Evolutionary conservation across 129 eudicot genomes (phyloP).

Genomic region (Calendula officinalis): DNA sequence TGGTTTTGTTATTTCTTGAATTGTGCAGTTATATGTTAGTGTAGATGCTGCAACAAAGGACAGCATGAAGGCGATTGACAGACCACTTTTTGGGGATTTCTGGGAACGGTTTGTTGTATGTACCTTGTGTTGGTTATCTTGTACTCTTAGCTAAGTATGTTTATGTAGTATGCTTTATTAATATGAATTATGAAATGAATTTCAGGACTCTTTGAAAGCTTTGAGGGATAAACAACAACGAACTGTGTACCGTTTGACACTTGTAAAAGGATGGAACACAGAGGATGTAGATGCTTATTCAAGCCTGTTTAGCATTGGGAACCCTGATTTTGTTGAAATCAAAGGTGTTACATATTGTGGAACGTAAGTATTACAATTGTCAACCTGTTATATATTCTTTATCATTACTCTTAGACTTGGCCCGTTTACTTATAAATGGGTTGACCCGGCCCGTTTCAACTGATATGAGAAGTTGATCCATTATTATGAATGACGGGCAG

Average conservation of each 20-base stretch:
- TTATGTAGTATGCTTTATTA: not conserved
- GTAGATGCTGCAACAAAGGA: slow-evolving; percentile 99
- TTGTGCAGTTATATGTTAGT: slow-evolving; percentile 82
- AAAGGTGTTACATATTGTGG: slow-evolving; percentile 99
- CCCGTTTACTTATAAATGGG: slow-evolving; percentile 5
- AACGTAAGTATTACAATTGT: slow-evolving; percentile 54
- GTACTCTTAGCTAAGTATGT: not conserved
- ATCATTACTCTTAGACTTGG: not conserved
- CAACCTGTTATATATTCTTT: not conserved
- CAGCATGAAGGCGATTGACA: slow-evolving; percentile 91
- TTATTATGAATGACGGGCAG: slow-evolving; percentile 29
- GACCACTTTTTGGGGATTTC: slow-evolving; percentile 97
- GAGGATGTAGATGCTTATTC: slow-evolving; percentile 94
- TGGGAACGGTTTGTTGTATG: slow-evolving; percentile 97
- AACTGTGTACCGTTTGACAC: slow-evolving; percentile 92
- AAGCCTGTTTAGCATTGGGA: slow-evolving; percentile 65
- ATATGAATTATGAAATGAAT: slow-evolving; percentile 5
- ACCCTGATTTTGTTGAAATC: slow-evolving; percentile 94
- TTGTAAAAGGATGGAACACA: slow-evolving; percentile 97
- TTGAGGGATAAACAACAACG: slow-evolving; percentile 85
- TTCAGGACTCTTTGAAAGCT: slow-evolving; percentile 88
- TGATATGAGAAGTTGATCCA: not conserved
- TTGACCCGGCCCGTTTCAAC: not conserved
- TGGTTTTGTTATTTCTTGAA: slow-evolving; percentile 15
- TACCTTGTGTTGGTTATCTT: slow-evolving; percentile 4